phyloP scores from a whole-genome alignment of 2,329 filamentous ascomycete genomes.

The Colletotrichum plurivorum region DNA sequence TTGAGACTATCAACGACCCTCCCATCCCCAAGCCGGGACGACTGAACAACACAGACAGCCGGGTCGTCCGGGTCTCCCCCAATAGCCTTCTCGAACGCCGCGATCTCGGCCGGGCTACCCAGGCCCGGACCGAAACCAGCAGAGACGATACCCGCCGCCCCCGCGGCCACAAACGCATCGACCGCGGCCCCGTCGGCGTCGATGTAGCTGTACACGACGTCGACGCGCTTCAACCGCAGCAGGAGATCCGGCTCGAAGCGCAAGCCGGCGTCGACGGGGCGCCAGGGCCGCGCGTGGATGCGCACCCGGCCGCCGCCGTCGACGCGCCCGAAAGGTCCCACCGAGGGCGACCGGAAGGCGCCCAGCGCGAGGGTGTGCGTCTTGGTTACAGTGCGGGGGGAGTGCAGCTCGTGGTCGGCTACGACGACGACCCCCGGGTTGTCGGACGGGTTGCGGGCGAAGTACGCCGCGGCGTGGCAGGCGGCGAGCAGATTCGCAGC shows the following conservation, averaged over 20 bases:
- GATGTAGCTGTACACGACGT: slow-evolving; percentile 24
- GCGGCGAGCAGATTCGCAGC: slow-evolving; percentile 22
- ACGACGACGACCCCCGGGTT: slow-evolving; percentile 17
- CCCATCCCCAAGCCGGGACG: slow-evolving; percentile 13
- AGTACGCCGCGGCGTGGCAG: slow-evolving; percentile 18
- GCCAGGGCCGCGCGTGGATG: not conserved
- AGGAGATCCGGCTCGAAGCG: not conserved
- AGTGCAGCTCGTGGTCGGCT: slow-evolving; percentile 25
- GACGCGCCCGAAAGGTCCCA: not conserved
- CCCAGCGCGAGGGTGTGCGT: slow-evolving; percentile 26
- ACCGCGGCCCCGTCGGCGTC: slow-evolving; percentile 6
- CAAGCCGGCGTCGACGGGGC: not conserved
- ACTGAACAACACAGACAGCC: slow-evolving; percentile 12
- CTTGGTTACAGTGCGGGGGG: slow-evolving; percentile 20
- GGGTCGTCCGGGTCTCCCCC: not conserved
- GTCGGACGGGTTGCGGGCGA: not conserved
- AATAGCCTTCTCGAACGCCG: slow-evolving; percentile 2
- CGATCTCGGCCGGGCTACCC: slow-evolving; percentile 11
- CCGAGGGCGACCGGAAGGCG: slow-evolving; percentile 19
- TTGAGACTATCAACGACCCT: slow-evolving; percentile 15
- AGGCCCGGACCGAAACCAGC: slow-evolving; percentile 17
- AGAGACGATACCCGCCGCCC: slow-evolving; percentile 19
- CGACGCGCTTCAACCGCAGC: slow-evolving; percentile 9
- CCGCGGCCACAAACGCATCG: not conserved
- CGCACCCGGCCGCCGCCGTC: slow-evolving; percentile 1